A percentile compares a stretch with the other conserved stretches of the same genome.
phyloP scores from a whole-genome alignment of 2,329 filamentous ascomycete genomes.

The Fusarium haematococcum region DNA sequence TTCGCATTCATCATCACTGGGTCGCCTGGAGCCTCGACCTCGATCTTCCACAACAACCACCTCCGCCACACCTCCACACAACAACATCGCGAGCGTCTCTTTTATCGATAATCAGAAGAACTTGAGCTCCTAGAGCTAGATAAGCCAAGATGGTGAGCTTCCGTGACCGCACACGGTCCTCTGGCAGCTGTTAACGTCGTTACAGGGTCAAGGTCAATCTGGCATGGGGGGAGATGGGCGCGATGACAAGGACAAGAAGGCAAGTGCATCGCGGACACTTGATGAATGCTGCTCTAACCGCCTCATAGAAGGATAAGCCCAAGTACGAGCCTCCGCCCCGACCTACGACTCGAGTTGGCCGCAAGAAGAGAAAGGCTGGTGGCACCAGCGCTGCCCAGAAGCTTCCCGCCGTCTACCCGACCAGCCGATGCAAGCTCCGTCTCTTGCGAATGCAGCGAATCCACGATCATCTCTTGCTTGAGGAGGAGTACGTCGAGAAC shows the following conservation, averaged over 20 bases:
- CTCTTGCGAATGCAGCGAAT: conserved; percentile 98
- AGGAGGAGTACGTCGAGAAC: conserved; percentile 99
- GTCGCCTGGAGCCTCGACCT: conserved; percentile 42
- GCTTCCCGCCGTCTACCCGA: conserved; percentile 93
- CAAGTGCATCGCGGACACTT: conserved; percentile 50
- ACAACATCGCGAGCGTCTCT: conserved; percentile 2
- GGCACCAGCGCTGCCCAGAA: conserved; percentile 96
- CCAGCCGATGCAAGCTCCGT: conserved; percentile 95
- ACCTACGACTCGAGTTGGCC: conserved; percentile 94
- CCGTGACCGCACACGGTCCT: neutral
- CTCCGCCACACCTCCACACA: conserved; percentile 27
- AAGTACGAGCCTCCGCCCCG: conserved; percentile 99
- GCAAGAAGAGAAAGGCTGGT: conserved; percentile 97
- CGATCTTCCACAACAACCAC: conserved; percentile 37
- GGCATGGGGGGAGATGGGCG: conserved; percentile 87
- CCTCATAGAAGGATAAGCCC: conserved; percentile 92
- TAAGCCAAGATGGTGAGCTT: conserved; percentile 52
- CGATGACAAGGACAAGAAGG: conserved; percentile 95
- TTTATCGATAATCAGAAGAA: conserved; percentile 13
- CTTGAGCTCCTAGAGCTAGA: conserved; percentile 47
- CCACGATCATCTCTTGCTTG: conserved; percentile 94
- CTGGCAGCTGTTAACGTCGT: conserved; percentile 35
- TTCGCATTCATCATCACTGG: conserved; percentile 51
- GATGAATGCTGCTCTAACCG: conserved; percentile 30
- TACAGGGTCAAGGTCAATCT: conserved; percentile 85